Percentiles rank a stretch among this genome's conserved stretches.
Evolutionary conservation across 2,329 filamentous ascomycete species (phyloP).

Genomic region (Fusarium globosum): DNA sequence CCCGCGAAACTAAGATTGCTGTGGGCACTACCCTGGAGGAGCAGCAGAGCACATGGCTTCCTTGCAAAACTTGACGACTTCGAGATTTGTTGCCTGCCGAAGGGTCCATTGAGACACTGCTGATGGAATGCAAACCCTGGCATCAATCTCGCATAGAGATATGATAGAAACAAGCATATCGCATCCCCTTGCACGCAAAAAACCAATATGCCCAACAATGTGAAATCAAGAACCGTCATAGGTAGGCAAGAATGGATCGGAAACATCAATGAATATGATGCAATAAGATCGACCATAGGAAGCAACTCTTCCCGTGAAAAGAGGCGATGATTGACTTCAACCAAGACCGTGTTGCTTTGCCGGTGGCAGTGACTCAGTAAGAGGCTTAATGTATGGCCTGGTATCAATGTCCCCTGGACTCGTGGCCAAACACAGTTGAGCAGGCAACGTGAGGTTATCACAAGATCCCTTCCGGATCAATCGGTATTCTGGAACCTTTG

Average conservation of each 20-base stretch:
- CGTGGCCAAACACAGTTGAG: conserved; percentile 12
- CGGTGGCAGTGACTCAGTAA: background rate
- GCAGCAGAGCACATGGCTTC: conserved; percentile 1
- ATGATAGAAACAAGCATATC: no score
- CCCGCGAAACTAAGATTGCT: conserved; percentile 29
- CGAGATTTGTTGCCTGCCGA: background rate
- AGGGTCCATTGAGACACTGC: conserved; percentile 7
- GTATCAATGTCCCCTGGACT: conserved; percentile 7
- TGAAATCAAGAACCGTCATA: background rate
- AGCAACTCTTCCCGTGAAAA: background rate
- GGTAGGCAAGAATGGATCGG: background rate
- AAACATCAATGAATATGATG: background rate
- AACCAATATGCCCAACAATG: background rate
- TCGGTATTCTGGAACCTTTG: background rate
- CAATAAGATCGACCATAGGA: background rate
- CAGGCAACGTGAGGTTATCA: conserved; percentile 27
- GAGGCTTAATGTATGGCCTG: background rate
- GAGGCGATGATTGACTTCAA: conserved; percentile 13
- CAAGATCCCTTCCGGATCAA: conserved; percentile 8
- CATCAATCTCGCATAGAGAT: no score
- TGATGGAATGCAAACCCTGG: background rate
- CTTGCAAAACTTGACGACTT: conserved; percentile 4
- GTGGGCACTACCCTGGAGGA: conserved; percentile 31
- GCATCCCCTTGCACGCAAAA: no score
- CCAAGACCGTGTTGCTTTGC: background rate